Conservation (phyloP, 208 protist species). For the Angomonas ambiguus region DNA sequence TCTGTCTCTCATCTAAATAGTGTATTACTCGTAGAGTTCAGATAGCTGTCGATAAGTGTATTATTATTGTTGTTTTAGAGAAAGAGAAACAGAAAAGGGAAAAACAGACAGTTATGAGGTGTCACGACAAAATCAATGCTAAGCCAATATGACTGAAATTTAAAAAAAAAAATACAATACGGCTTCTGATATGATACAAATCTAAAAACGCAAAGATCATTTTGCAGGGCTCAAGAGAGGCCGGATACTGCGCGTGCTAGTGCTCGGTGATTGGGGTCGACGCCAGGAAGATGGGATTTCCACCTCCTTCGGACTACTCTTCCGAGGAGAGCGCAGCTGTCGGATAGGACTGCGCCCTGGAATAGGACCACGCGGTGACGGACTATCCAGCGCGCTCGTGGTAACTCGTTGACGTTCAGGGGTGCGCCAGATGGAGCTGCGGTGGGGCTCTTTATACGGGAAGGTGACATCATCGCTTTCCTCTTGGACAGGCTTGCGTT, state of each 20-base stretch:
- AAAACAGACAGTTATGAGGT: conserved; percentile 1
- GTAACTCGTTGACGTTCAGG: not conserved
- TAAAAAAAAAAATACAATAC: no score
- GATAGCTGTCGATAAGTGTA: not conserved
- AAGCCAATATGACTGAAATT: no score
- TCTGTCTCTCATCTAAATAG: conserved; percentile 31
- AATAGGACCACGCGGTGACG: not conserved
- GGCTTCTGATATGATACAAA: not conserved
- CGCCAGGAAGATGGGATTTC: not conserved
- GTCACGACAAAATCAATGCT: no score
- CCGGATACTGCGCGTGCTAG: not conserved
- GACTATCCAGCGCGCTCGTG: not conserved
- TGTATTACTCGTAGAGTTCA: not conserved
- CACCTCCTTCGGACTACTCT: not conserved
- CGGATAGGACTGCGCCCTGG: not conserved
- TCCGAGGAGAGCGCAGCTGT: not conserved
- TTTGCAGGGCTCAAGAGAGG: not conserved
- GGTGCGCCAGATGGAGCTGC: not conserved
- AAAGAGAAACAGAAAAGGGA: conserved; percentile 5
- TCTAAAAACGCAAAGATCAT: not conserved
- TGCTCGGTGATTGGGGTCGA: not conserved
- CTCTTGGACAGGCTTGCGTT: not conserved
- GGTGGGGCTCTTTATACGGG: not conserved
- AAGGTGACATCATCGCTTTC: not conserved
- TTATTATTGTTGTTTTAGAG: not conserved